These are phyloP conservation scores for Ichthyophonus hoferi DNA, from an alignment of 208 protist genomes.

Conservation along the genomic window DNA sequence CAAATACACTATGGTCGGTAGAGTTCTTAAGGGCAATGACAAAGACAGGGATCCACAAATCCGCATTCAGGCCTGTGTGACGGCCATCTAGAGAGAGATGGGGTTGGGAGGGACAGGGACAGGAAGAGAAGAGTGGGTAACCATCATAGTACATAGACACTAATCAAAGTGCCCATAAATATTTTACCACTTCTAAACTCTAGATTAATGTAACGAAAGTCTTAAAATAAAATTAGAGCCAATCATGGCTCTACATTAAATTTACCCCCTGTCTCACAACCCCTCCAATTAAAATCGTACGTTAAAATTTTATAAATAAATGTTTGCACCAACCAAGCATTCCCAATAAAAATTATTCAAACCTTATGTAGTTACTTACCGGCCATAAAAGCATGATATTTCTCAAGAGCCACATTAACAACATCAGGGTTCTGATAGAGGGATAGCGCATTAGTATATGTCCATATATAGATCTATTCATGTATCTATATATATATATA, in stretches of 20 bases:
- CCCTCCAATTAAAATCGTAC: too few relatives aligned
- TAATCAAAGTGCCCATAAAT: too few relatives aligned
- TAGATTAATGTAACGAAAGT: too few relatives aligned
- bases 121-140: neutral
- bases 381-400: neutral
- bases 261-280: too few relatives aligned
- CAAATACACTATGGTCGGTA: neutral
- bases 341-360: too few relatives aligned
- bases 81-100: neutral
- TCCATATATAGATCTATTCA: neutral
- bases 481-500: neutral
- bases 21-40: neutral
- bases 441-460: neutral
- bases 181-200: too few relatives aligned
- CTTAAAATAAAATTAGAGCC: too few relatives aligned
- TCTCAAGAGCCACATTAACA: neutral
- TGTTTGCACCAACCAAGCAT: too few relatives aligned
- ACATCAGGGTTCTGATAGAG: neutral
- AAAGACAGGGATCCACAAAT: conserved; percentile 12
- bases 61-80: neutral
- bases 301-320: too few relatives aligned
- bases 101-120: neutral
- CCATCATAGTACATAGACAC: neutral
- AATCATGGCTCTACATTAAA: too few relatives aligned
- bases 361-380: neutral